phyloP scores from a whole-genome alignment of 345 rosid species.

The Rhizophora apiculata region DNA sequence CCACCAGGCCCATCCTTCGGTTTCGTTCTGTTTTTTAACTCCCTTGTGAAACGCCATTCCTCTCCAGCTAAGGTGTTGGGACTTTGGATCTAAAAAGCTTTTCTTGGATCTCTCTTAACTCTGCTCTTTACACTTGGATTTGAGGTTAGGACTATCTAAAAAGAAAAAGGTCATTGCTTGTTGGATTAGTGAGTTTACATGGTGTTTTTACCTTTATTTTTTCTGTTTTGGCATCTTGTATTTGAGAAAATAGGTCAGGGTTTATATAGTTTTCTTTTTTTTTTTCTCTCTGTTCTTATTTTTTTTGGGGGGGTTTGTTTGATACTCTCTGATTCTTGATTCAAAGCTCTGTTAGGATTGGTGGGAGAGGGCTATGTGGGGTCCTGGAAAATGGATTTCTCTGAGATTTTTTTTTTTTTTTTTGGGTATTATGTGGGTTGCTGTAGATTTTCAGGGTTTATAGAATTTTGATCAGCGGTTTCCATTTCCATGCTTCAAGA shows the following conservation, averaged over 20 bases:
- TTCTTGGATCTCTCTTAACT: slow-evolving; percentile 5
- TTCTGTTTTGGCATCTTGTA: too few species aligned
- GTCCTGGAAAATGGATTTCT: not conserved
- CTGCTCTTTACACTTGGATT: not conserved
- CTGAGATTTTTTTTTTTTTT: not conserved
- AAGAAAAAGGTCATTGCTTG: not conserved
- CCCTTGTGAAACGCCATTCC: not conserved
- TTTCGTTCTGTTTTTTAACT: not conserved
- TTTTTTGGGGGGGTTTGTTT: not conserved
- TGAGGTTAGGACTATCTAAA: not conserved
- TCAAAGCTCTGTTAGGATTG: not conserved
- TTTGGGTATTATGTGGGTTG: not conserved
- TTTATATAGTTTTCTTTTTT: not conserved
- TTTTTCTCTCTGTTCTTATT: too few species aligned
- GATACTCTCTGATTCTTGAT: not conserved
- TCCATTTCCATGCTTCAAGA: not conserved
- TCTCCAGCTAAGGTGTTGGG: not conserved
- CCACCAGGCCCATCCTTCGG: not conserved
- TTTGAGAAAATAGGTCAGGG: not conserved
- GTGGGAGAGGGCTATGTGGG: not conserved
- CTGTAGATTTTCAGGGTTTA: not conserved
- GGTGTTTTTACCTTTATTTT: not conserved
- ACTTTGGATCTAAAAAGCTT: slow-evolving; percentile 7
- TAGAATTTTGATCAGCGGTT: not conserved
- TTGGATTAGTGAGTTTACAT: not conserved